Conservation (phyloP, 2,329 filamentous ascomycete genomes). For the Aspergillus neoniger region DNA sequence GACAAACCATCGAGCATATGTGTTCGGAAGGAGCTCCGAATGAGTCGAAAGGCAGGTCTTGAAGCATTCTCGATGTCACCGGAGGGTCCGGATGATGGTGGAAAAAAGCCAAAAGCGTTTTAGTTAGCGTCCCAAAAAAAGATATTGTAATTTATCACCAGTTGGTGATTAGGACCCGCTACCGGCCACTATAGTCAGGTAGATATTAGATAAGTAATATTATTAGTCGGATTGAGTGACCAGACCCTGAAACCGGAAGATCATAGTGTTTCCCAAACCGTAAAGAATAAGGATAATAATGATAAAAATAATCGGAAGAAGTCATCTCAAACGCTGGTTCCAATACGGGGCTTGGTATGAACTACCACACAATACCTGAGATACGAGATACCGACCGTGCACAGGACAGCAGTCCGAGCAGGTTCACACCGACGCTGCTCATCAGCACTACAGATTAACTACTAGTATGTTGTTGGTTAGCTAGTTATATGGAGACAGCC, state of each 20-base stretch:
- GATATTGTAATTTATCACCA: not conserved
- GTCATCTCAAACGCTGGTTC: not conserved
- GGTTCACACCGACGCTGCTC: not conserved
- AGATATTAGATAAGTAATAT: not conserved
- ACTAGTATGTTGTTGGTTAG: not conserved
- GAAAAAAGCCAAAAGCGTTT: not conserved
- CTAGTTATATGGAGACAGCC: not conserved
- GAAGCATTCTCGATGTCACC: not conserved
- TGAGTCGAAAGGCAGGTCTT: not conserved
- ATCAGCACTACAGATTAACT: not conserved
- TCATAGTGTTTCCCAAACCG: not conserved
- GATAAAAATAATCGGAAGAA: not conserved
- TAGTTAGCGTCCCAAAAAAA: not conserved
- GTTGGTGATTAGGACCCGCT: not conserved
- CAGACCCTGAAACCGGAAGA: slow-evolving; percentile 11
- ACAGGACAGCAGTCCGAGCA: too few species aligned
- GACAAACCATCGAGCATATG: not conserved
- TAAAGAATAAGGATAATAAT: not conserved
- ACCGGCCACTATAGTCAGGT: not conserved
- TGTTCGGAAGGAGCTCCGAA: not conserved
- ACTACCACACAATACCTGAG: not conserved
- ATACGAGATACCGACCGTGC: not conserved
- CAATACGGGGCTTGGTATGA: slow-evolving; percentile 3
- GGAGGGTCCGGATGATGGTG: not conserved
- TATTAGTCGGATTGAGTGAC: not conserved